Conservation (phyloP, 2,329 filamentous ascomycete genomes). For the Dothiorella sarmentorum region DNA sequence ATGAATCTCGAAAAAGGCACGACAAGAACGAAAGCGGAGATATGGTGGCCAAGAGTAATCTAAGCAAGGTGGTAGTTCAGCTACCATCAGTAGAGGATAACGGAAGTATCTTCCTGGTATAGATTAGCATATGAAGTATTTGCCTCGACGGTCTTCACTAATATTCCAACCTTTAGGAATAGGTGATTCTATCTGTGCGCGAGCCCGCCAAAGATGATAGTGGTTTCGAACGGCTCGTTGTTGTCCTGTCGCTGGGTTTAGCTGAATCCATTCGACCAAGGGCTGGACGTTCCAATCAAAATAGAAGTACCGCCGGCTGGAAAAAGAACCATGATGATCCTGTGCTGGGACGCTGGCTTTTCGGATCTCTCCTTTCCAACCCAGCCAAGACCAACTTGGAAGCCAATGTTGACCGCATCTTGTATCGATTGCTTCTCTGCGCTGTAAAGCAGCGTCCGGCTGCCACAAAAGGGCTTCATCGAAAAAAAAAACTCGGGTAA, state of each 20-base stretch:
- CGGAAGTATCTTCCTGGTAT: neutral
- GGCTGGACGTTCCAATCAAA: too few relatives aligned
- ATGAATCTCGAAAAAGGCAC: neutral
- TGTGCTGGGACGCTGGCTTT: too few relatives aligned
- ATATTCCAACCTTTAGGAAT: neutral
- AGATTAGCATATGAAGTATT: neutral
- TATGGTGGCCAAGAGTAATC: neutral
- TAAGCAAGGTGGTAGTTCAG: neutral
- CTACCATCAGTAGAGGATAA: neutral
- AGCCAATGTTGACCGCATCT: neutral
- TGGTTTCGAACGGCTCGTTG: neutral
- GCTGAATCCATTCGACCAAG: neutral
- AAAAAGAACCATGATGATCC: too few relatives aligned
- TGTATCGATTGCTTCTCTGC: neutral
- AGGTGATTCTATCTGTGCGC: too few relatives aligned
- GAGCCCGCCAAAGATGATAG: neutral
- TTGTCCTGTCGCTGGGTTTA: neutral
- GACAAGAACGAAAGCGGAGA: neutral
- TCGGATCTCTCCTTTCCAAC: neutral
- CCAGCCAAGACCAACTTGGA: neutral
- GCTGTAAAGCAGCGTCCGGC: neutral
- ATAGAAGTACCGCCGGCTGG: too few relatives aligned
- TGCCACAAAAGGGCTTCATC: neutral
- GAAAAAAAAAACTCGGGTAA: neutral
- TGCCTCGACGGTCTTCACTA: fast-evolving